These are phyloP conservation scores for Physcia stellaris DNA, from an alignment of 495 filamentous ascomycete species.

Conservation along the genomic window DNA sequence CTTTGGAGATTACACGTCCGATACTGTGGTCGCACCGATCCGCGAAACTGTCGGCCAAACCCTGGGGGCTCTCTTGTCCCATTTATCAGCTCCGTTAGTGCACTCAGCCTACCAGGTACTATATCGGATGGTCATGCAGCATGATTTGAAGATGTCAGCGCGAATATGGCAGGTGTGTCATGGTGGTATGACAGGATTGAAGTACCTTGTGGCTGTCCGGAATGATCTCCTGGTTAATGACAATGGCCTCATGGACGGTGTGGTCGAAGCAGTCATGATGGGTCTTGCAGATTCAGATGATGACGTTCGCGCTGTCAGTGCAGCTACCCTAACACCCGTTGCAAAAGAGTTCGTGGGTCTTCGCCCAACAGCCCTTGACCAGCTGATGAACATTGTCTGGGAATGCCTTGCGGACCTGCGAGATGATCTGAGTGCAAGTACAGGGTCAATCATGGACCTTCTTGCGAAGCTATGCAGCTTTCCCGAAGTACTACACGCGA, in stretches of 20 bases:
- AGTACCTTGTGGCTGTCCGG: constrained; percentile 87
- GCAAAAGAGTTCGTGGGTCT: constrained; percentile 83
- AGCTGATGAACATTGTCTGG: constrained; percentile 90
- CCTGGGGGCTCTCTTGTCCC: constrained; percentile 72
- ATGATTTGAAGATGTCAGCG: constrained; percentile 52
- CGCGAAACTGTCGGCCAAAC: constrained; percentile 95
- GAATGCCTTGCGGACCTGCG: constrained; percentile 88
- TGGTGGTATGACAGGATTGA: constrained; percentile 90
- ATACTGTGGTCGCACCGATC: constrained; percentile 92
- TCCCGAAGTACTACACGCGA: constrained; percentile 79
- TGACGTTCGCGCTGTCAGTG: constrained; percentile 92
- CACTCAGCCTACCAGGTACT: constrained; percentile 67
- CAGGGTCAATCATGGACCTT: constrained; percentile 94
- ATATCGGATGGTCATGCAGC: constrained; percentile 83
- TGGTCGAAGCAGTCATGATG: constrained; percentile 85
- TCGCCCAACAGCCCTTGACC: constrained; percentile 58
- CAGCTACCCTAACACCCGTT: constrained; percentile 89
- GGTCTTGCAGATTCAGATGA: constrained; percentile 84
- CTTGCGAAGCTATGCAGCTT: constrained; percentile 92
- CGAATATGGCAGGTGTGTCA: constrained; percentile 91
- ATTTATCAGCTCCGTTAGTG: constrained; percentile 62
- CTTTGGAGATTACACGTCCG: constrained; percentile 94
- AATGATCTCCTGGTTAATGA: constrained; percentile 81
- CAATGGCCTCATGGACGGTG: constrained; percentile 75
- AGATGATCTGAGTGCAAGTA: constrained; percentile 93